A percentile compares a stretch with the other conserved stretches of the same genome.
These are phyloP conservation scores for Maudiozyma bulderi DNA, from an alignment of 805 yeast species.

Conservation along the genomic window DNA sequence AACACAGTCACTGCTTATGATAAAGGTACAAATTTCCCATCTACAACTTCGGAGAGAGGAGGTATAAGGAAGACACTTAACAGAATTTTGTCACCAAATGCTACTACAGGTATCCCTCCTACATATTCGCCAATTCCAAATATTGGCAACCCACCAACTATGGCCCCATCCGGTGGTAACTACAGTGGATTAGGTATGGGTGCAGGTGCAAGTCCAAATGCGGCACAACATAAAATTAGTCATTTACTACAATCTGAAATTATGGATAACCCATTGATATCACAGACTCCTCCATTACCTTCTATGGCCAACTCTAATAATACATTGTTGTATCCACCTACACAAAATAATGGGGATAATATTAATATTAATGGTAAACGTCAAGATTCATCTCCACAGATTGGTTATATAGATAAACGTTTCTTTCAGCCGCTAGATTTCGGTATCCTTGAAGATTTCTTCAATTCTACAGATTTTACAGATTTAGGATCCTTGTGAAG, in stretches of 20 bases:
- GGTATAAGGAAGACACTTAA: neutral
- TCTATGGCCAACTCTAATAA: neutral
- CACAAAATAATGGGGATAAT: neutral
- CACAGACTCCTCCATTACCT: neutral
- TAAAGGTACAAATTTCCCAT: neutral
- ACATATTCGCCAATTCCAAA: neutral
- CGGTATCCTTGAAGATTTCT: constrained; percentile 24
- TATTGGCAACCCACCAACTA: neutral
- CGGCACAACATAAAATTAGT: neutral
- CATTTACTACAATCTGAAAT: neutral
- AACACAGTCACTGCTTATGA: neutral
- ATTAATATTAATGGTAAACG: neutral
- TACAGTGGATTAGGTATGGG: neutral
- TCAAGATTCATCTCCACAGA: constrained; percentile 1
- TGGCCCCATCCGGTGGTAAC: neutral
- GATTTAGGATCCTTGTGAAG: constrained; percentile 14
- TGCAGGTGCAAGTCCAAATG: neutral
- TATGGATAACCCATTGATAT: neutral
- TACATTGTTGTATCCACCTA: neutral
- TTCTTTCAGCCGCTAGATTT: constrained; percentile 7
- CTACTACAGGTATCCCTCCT: neutral
- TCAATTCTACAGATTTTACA: constrained; percentile 18
- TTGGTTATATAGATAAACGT: neutral
- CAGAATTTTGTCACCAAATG: neutral
- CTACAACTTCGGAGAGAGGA: neutral